Evolutionary conservation across 2,329 filamentous ascomycete species (phyloP).

Genomic region (Aspergillus neoniger): DNA sequence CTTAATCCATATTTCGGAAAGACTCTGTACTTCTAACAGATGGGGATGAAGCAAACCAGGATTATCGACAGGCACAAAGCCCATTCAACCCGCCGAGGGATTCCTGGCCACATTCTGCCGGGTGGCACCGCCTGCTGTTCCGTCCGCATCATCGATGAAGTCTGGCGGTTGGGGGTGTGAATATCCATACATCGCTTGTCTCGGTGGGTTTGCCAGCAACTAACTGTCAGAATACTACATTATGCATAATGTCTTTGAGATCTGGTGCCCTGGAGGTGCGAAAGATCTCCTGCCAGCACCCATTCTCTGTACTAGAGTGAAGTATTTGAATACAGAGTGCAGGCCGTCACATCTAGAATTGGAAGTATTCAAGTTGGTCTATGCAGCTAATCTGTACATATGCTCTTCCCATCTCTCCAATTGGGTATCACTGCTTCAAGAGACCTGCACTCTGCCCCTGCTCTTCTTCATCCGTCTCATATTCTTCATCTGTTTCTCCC

Average conservation of each 20-base stretch:
- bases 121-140: conserved; percentile 10
- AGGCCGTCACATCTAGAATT: neutral
- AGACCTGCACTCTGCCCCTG: conserved; percentile 35
- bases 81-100: neutral
- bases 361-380: neutral
- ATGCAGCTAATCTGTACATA: neutral
- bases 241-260: no score
- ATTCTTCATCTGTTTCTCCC: conserved; percentile 45
- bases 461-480: conserved; percentile 47
- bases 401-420: neutral
- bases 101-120: conserved; percentile 10
- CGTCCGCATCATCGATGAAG: neutral
- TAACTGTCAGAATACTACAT: neutral
- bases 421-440: conserved; percentile 2
- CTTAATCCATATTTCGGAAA: neutral
- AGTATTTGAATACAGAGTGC: no score
- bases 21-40: neutral
- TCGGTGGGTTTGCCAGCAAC: neutral
- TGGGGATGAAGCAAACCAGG: neutral
- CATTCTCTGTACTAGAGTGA: no score
- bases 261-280: no score
- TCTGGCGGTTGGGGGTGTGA: neutral
- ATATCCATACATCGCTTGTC: neutral
- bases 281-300: no score
- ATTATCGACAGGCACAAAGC: neutral